phyloP scores from a whole-genome alignment of 1,284 basidiomycete genomes.

The Ceratobasidium sp. region DNA sequence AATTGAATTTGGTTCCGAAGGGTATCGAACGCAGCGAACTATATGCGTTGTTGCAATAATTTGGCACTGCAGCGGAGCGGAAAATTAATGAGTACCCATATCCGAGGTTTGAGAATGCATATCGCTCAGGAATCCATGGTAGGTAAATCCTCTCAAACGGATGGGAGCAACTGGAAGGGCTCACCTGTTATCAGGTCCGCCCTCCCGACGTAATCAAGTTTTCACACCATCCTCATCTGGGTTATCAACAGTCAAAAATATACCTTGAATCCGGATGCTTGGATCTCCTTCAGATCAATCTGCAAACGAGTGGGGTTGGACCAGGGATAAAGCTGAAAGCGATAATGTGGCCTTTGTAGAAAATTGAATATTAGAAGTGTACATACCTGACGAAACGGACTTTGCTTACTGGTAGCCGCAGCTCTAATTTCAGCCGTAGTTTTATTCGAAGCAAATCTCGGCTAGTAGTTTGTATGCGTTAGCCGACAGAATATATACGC shows the following conservation, averaged over 20 bases:
- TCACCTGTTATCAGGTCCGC: conserved; percentile 18
- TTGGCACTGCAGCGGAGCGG: background rate
- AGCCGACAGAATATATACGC: background rate
- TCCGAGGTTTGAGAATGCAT: background rate
- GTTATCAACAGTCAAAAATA: conserved; percentile 50
- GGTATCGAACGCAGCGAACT: background rate
- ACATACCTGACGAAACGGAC: conserved; percentile 47
- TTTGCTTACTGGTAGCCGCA: conserved; percentile 43
- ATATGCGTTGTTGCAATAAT: background rate
- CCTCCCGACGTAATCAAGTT: conserved; percentile 43
- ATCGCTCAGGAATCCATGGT: no score
- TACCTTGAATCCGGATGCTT: conserved; percentile 47
- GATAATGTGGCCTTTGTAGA: no score
- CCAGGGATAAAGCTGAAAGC: conserved; percentile 45
- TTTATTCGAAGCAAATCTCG: conserved; percentile 47
- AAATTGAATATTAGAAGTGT: background rate
- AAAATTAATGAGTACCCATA: background rate
- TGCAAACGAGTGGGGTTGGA: conserved; percentile 43
- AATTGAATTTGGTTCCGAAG: background rate
- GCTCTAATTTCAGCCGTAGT: conserved; percentile 46
- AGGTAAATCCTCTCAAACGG: no score
- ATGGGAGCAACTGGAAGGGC: no score
- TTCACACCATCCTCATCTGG: conserved; percentile 47
- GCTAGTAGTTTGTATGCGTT: conserved; percentile 37
- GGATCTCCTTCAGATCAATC: conserved; percentile 45